Evolutionary conservation across 2,329 filamentous ascomycete species (phyloP).

Genomic region (Thielaviopsis euricoi): DNA sequence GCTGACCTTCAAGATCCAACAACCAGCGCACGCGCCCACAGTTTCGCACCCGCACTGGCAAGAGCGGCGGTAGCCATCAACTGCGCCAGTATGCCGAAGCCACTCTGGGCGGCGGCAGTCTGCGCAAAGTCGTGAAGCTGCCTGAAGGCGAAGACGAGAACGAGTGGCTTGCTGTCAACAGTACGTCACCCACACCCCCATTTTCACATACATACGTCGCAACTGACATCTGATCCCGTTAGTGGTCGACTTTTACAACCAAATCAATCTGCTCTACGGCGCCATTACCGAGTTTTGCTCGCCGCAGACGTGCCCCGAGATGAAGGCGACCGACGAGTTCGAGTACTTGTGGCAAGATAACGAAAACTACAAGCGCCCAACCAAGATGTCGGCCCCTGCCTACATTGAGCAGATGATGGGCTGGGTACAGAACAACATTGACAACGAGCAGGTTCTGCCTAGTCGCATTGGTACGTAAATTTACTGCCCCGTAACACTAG

Average conservation of each 20-base stretch:
- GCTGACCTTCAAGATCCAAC: conserved; percentile 25
- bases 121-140: conserved; percentile 90
- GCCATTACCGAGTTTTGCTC: conserved; percentile 99
- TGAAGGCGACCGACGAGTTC: conserved; percentile 99
- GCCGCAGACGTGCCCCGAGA: conserved; percentile 89
- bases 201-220: background rate
- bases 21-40: conserved; percentile 79
- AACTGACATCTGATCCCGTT: conserved; percentile 1
- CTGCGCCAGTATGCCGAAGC: conserved; percentile 96
- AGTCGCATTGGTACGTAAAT: conserved; percentile 57
- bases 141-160: conserved; percentile 96
- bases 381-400: conserved; percentile 92
- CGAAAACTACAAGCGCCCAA: conserved; percentile 85
- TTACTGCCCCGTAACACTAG: no score
- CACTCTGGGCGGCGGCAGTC: conserved; percentile 81
- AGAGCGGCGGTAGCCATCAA: conserved; percentile 80
- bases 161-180: conserved; percentile 96
- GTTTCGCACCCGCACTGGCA: conserved; percentile 78
- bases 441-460: conserved; percentile 91
- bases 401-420: conserved; percentile 97
- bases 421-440: conserved; percentile 90
- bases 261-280: conserved; percentile 96
- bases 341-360: conserved; percentile 98
- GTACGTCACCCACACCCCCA: conserved; percentile 30
- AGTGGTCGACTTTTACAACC: conserved; percentile 99